Evolutionary conservation across 2,329 filamentous ascomycete species (phyloP).

Genomic region (Zasmidium angulare): DNA sequence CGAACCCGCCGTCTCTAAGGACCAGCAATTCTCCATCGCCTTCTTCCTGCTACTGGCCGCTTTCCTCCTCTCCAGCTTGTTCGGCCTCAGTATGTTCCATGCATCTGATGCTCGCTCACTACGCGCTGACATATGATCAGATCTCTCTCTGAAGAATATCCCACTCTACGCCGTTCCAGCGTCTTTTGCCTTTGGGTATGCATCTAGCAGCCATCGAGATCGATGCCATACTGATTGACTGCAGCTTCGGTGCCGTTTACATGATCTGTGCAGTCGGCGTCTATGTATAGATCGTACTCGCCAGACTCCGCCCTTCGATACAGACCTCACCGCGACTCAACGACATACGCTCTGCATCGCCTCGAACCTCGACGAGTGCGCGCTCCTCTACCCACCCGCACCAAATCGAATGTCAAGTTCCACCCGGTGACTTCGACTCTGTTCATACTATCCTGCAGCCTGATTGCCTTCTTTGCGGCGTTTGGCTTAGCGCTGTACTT

Average conservation of each 20-base stretch:
- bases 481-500: slow-evolving; percentile 16
- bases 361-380: slow-evolving; percentile 1
- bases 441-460: slow-evolving; percentile 24
- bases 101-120: slow-evolving; percentile 17
- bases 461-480: slow-evolving; percentile 24
- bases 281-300: slow-evolving; percentile 70
- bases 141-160: slow-evolving; percentile 77
- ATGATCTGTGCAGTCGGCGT: slow-evolving; percentile 99
- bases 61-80: slow-evolving; percentile 71
- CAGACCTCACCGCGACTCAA: slow-evolving; percentile 7
- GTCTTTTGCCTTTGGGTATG: slow-evolving; percentile 86
- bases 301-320: slow-evolving; percentile 6
- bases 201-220: neutral
- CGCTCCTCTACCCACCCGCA: slow-evolving; percentile 5
- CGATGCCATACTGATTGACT: slow-evolving; percentile 10
- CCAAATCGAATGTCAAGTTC: slow-evolving; percentile 12
- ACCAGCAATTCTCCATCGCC: slow-evolving; percentile 78
- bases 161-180: slow-evolving; percentile 79
- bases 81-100: slow-evolving; percentile 73
- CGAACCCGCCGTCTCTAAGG: slow-evolving; percentile 75
- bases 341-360: slow-evolving; percentile 11
- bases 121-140: slow-evolving; percentile 49
- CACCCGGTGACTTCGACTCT: slow-evolving; percentile 28
- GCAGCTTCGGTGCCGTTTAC: slow-evolving; percentile 88
- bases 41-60: slow-evolving; percentile 71